Base-by-base conservation (phyloP, 192 early-diverging fungal genomes). In the Lunasporangiospora selenospora region DNA sequence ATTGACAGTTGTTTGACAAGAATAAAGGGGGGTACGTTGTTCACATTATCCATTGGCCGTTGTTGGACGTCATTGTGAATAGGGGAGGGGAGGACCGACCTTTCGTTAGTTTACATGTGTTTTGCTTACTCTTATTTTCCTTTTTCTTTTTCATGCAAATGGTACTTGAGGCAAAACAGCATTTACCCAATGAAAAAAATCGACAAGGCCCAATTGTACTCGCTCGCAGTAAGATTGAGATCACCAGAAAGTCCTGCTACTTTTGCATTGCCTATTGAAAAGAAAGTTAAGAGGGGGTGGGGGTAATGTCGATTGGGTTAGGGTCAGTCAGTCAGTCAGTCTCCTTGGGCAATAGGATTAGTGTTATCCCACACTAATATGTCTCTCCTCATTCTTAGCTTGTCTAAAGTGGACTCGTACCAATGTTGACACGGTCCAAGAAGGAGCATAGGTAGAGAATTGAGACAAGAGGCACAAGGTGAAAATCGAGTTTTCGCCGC, bases 391-490 rank as follows among this genome's bases (percentile, higher is more conserved):
- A n/a, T n/a, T n/a, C n/a, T n/a, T n/a, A n/a, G n/a, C n/a, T n/a
- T n/a, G n/a, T n/a, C n/a, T n/a, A n/a, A n/a, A n/a, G n/a, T n/a
- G n/a, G n/a, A n/a, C n/a, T n/a, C n/a, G n/a, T 75, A 75, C 81
- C 79, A 39, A 89, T 91, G 65, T 91, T 91, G 30, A 86, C 85
- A 29, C 90, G 86, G 52, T 92, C 90, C 21, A 92, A 79, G 44
- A 87, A 83, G 31, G 79, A 79, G 44, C 83, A 89, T n/a, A 92
- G 73, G 43, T 92, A 90, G 4, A 90, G 75, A 9, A 90, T 26
- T 24, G 80, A 77, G 4, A 88, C 75, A 26, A 88, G 77, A 3
- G 90, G 88, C 11, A 90, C 71, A 33, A 90, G 75, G 26, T 87
- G 85, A 21, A 77, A 42, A 55, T 90, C 89, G 41, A 90, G 76